Evolutionary conservation across 2,329 filamentous ascomycete genomes (phyloP), one percentile per base, ranked within the genome.

Genomic region (Sporothrix curviconia): DNA sequence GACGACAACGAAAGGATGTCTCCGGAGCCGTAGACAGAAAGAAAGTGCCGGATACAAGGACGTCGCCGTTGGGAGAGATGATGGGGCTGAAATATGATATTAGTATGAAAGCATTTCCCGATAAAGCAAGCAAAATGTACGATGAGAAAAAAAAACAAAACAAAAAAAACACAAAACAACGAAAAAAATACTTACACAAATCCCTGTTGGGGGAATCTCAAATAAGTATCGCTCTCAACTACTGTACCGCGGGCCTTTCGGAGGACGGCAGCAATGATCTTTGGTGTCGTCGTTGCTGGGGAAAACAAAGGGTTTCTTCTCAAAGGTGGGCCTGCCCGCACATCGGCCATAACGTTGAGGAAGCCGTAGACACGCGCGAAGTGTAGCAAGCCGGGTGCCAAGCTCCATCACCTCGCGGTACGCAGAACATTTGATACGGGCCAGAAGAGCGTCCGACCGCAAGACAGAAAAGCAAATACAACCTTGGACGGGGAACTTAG

Each of bases 361-460:
- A 99, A 78, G 3, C n/a, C n/a, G 89, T 89, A 1, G 92, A 88
- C 5, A 99, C 94, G 54, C 94, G 86, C 9, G 91, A 92, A 0
- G 94, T 99, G 74, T 96, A 95, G 36, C 94, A 94, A 0, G 94
- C 94, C 30, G n/a, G n/a, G n/a, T n/a, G n/a, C n/a, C n/a, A n/a
- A 99, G 78, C 71, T 99, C 92, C 69, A 92, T 96, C 61, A 99
- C 87, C 69, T 99, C 94, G 65, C 96, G 92, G 78, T 96, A 97
- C 2, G 90, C n/a, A 95, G 74, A 96, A 96, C 92, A 96, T 96
- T n/a, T n/a, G 62, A 97, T 79, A 59, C 94, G 87, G 1, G 92
- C n/a, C n/a, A n/a, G n/a, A n/a, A n/a, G n/a, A n/a, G n/a, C n/a
- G n/a, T n/a, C n/a, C n/a, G n/a, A n/a, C n/a, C n/a, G n/a, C n/a